Evolutionary conservation across 1,284 basidiomycete species (phyloP).

Genomic region (Pholiota adiposa): DNA sequence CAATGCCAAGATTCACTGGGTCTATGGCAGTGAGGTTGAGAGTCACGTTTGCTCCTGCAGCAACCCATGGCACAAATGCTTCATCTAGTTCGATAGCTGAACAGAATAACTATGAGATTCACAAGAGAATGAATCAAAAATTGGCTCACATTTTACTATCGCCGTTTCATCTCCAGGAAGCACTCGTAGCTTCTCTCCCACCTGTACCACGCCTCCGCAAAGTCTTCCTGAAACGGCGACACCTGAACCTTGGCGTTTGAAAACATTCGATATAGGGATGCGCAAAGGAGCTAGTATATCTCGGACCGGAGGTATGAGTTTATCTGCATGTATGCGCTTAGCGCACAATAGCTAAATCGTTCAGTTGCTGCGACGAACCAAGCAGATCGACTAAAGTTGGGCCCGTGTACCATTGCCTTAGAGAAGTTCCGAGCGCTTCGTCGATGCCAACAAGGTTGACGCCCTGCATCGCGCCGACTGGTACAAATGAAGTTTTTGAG

Average conservation of each 20-base stretch:
- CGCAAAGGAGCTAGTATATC: conserved; percentile 82
- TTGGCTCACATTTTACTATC: conserved; percentile 72
- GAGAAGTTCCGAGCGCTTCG: conserved; percentile 48
- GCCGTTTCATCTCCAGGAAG: conserved; percentile 93
- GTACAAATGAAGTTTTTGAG: conserved; percentile 83
- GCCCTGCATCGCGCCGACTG: conserved; percentile 90
- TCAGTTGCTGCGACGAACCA: conserved; percentile 49
- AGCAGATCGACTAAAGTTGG: conserved; percentile 85
- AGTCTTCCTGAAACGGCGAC: conserved; percentile 89
- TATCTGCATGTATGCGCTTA: conserved; percentile 45
- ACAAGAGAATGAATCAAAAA: neutral
- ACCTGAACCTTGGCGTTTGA: conserved; percentile 86
- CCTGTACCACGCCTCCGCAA: conserved; percentile 87
- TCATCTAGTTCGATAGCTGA: conserved; percentile 89
- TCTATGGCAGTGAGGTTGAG: conserved; percentile 88
- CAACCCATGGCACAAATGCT: conserved; percentile 82
- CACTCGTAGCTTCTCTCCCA: conserved; percentile 87
- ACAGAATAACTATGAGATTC: neutral
- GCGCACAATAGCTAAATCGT: neutral
- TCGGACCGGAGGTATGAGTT: conserved; percentile 80
- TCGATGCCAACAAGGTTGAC: conserved; percentile 76
- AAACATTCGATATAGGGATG: conserved; percentile 94
- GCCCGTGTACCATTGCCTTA: conserved; percentile 84
- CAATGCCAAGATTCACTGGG: conserved; percentile 84
- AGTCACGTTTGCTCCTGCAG: conserved; percentile 89